Evolutionary conservation across 257 asterid species (phyloP), one percentile per base, ranked within the genome.

Genomic region (Nicotiana sylvestris): DNA sequence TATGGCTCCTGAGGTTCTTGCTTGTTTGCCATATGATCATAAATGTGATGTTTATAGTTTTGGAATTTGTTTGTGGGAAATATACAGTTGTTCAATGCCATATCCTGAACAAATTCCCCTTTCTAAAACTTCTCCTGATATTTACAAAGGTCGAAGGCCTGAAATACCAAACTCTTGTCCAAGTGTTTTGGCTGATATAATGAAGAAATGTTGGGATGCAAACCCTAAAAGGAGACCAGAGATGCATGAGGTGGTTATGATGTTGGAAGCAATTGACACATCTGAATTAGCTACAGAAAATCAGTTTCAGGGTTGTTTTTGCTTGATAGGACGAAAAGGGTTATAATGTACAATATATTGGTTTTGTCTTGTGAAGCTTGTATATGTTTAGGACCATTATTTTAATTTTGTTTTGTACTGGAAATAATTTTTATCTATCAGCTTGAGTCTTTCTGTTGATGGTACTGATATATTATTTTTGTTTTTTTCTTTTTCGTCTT

Each of bases 21-120:
- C 0, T 0, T 65, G 61, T 9, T 9, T 25, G 1, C 60, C 35
- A 9, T 83, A 85, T 43, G 39, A 85, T 21, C 90, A 83, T 29
- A 85, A 85, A 53, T 87, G 88, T 49, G 88, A 87, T 1, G 83
- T 87, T 1, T 87, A 76, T 58, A 83, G 87, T 56, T 87, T 83
- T 27, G 88, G 86, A 1, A 87, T 87, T 5, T 87, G 87, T 49
- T 33, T 87, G 9, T 87, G 86, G 86, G 88, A 87, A 32, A 81
- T 87, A 9, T 78, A 66, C 27, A 32, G 82, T 13, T 83, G 76
- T 10, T 30, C 64, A 5, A 66, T 17, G 57, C 33, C 82, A 2
- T 49, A 49, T 56, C 55, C 29, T 18, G 13, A 16, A 12, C n/a
- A 21, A 18, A 66, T 53, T 8, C 80, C 60, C 9, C 2, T 43